These are phyloP conservation scores for Dothistroma septosporum DNA, from an alignment of 2,329 filamentous ascomycete genomes.

Conservation along the genomic window DNA sequence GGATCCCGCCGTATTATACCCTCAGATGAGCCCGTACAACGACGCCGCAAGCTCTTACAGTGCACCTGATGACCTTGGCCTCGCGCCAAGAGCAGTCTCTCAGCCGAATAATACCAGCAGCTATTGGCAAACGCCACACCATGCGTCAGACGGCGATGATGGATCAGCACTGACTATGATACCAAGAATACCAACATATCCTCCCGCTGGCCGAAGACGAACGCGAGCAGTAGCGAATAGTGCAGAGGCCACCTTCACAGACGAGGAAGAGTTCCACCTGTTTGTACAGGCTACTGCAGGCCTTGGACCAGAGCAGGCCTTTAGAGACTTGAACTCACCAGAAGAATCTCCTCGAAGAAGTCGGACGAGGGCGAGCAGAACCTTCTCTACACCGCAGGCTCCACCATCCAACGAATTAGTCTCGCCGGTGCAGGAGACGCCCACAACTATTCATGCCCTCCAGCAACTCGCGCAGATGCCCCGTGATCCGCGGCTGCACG, in stretches of 20 bases:
- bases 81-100: conserved; percentile 24
- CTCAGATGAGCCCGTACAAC: conserved; percentile 25
- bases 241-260: conserved; percentile 26
- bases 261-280: conserved; percentile 30
- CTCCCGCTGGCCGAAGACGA: conserved; percentile 15
- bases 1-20: conserved; percentile 21
- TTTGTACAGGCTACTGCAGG: conserved; percentile 34
- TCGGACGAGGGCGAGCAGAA: neutral
- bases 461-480: conserved; percentile 28
- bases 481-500: neutral
- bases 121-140: conserved; percentile 7
- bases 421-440: conserved; percentile 26
- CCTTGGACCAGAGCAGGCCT: conserved; percentile 25
- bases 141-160: conserved; percentile 4
- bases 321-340: conserved; percentile 7
- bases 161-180: conserved; percentile 12
- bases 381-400: neutral
- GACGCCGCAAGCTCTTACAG: conserved; percentile 10
- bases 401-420: conserved; percentile 5
- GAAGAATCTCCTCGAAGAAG: conserved; percentile 1
- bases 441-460: conserved; percentile 25
- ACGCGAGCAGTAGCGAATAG: conserved; percentile 13
- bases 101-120: conserved; percentile 25
- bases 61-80: conserved; percentile 11
- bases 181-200: conserved; percentile 21